Evolutionary conservation across 768 basidiomycete species (phyloP).

Genomic region (Nidula microcarpa): DNA sequence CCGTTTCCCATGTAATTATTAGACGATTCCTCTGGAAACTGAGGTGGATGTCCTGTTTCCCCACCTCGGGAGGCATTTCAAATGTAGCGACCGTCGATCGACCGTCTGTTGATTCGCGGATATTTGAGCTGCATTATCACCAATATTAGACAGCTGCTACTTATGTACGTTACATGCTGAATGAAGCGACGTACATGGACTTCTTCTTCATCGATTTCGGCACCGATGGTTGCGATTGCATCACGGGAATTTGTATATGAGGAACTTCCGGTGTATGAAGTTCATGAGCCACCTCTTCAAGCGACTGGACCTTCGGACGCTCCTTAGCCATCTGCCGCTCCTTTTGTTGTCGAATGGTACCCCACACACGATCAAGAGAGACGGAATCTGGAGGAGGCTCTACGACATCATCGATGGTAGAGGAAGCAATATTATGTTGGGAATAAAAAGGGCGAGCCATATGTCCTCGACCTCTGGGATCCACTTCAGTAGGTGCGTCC

Average conservation of each 20-base stretch:
- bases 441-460: slow-evolving; percentile 25
- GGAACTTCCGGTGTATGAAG: slow-evolving; percentile 27
- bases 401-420: slow-evolving; percentile 36
- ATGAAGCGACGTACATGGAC: slow-evolving; percentile 49
- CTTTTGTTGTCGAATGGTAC: slow-evolving; percentile 60
- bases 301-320: slow-evolving; percentile 67
- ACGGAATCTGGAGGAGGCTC: slow-evolving; percentile 36
- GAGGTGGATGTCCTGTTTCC: slow-evolving; percentile 73
- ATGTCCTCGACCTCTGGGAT: slow-evolving; percentile 20
- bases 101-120: slow-evolving; percentile 70
- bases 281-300: slow-evolving; percentile 44
- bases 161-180: slow-evolving; percentile 8
- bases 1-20: slow-evolving; percentile 63
- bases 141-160: slow-evolving; percentile 7
- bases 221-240: slow-evolving; percentile 32
- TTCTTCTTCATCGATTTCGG: slow-evolving; percentile 52
- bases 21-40: slow-evolving; percentile 64
- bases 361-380: slow-evolving; percentile 63
- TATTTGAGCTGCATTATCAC: slow-evolving; percentile 46
- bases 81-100: slow-evolving; percentile 69
- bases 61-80: slow-evolving; percentile 61
- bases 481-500: slow-evolving; percentile 32
- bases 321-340: slow-evolving; percentile 64
- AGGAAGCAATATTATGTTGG: slow-evolving; percentile 35
- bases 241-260: slow-evolving; percentile 31